phyloP scores from a whole-genome alignment of 2,329 filamentous ascomycete genomes.

The Ploettnerulaceae sp. region DNA sequence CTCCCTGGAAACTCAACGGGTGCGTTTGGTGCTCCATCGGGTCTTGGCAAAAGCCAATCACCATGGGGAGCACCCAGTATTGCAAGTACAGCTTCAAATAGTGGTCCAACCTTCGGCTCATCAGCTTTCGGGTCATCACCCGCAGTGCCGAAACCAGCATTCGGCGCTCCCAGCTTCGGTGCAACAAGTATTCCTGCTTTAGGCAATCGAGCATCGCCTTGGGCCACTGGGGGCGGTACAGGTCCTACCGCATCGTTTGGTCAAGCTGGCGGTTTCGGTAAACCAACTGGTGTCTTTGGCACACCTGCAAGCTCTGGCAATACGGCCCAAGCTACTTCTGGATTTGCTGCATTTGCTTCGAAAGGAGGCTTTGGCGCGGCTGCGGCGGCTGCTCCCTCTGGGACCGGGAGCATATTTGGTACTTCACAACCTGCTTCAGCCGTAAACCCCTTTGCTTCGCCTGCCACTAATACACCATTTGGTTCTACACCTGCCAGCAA shows the following conservation, averaged over 20 bases:
- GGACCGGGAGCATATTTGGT: conserved; percentile 32
- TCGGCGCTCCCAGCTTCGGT: conserved; percentile 42
- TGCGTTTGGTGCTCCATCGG: conserved; percentile 35
- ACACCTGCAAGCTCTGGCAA: conserved; percentile 27
- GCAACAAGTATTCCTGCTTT: conserved; percentile 38
- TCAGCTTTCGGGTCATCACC: conserved; percentile 43
- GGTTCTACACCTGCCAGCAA: conserved; percentile 28
- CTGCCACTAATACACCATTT: conserved; percentile 28
- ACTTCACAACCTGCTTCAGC: conserved; percentile 28
- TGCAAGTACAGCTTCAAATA: conserved; percentile 32
- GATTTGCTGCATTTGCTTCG: conserved; percentile 49
- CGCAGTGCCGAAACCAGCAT: conserved; percentile 38
- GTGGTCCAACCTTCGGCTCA: conserved; percentile 33
- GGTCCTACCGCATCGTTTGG: conserved; percentile 44
- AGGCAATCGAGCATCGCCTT: conserved; percentile 46
- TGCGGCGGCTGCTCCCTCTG: conserved; percentile 27
- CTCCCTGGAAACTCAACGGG: conserved; percentile 37
- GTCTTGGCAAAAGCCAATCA: conserved; percentile 47
- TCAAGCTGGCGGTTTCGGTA: conserved; percentile 45
- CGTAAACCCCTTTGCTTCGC: conserved; percentile 25
- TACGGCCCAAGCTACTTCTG: conserved; percentile 37
- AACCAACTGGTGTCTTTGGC: conserved; percentile 36
- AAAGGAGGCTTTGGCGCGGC: conserved; percentile 48
- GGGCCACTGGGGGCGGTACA: conserved; percentile 40
- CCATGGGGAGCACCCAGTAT: conserved; percentile 44